Percentiles rank a stretch among this genome's conserved stretches.
These are phyloP conservation scores for Eucalyptus erythrocorys DNA, from an alignment of 345 rosid species.

Conservation along the genomic window DNA sequence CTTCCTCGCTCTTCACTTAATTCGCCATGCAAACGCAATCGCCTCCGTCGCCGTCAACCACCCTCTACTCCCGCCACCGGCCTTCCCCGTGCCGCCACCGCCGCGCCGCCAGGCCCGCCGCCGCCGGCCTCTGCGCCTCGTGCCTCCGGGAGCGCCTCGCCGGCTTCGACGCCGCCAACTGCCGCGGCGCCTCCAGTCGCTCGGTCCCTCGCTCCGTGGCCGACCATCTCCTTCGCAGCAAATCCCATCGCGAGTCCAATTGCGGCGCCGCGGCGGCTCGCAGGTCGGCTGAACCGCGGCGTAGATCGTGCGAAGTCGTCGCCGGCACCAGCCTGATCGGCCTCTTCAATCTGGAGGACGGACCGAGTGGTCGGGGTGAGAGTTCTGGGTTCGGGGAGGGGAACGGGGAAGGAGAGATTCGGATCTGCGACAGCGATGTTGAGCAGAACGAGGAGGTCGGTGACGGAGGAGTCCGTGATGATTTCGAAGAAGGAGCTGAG, in stretches of 20 bases:
- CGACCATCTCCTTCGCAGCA: conserved; percentile 37
- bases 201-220: background rate
- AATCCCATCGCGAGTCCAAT: conserved; percentile 23
- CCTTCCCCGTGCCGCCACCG: conserved; percentile 47
- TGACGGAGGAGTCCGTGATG: background rate
- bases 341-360: conserved; percentile 21
- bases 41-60: conserved; percentile 15
- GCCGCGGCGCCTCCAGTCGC: conserved; percentile 5
- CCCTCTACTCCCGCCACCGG: conserved; percentile 20
- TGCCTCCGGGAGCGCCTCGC: conserved; percentile 83
- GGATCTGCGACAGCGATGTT: background rate
- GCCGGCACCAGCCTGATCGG: conserved; percentile 16
- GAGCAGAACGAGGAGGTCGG: background rate
- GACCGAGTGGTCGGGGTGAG: background rate
- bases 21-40: background rate
- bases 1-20: background rate
- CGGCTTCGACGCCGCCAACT: conserved; percentile 19
- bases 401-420: background rate
- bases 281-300: conserved; percentile 25
- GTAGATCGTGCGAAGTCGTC: conserved; percentile 42
- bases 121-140: conserved; percentile 54
- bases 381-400: background rate
- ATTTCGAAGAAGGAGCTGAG: conserved; percentile 26
- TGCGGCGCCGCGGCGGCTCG: conserved; percentile 1
- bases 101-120: conserved; percentile 18